Conservation (phyloP, 306 rosid species). For the Urtica urens region DNA sequence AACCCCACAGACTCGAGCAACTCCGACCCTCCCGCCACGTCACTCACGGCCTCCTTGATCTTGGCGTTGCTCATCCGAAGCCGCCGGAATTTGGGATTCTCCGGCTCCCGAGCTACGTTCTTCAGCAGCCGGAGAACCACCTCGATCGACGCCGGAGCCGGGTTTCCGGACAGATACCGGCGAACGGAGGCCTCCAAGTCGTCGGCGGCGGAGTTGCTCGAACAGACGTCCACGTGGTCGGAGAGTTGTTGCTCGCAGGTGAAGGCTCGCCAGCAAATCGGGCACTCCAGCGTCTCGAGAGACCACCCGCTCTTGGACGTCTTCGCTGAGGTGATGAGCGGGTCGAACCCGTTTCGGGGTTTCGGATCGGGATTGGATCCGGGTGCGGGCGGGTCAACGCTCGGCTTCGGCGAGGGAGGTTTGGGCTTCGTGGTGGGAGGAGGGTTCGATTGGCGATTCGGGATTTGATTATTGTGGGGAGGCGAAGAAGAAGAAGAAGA, state of each 20-base stretch:
- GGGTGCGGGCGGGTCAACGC: conserved; percentile 8
- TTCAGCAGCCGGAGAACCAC: conserved; percentile 53
- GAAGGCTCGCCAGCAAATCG: conserved; percentile 52
- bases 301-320: conserved; percentile 60
- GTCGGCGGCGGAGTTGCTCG: conserved; percentile 23
- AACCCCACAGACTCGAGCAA: conserved; percentile 66
- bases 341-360: conserved; percentile 49
- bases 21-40: conserved; percentile 67
- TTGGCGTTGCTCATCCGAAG: conserved; percentile 75
- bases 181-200: conserved; percentile 52
- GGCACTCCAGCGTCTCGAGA: conserved; percentile 55
- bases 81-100: conserved; percentile 67
- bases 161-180: conserved; percentile 51
- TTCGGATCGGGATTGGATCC: conserved; percentile 22
- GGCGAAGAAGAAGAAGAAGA: conserved; percentile 53
- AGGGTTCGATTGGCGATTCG: conserved; percentile 28
- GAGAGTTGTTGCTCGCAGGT: conserved; percentile 76
- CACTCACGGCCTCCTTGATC: conserved; percentile 65
- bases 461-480: conserved; percentile 25
- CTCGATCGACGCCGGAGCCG: conserved; percentile 52
- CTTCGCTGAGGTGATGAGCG: conserved; percentile 61
- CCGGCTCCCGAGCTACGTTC: conserved; percentile 74
- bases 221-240: conserved; percentile 60
- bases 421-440: conserved; percentile 11
- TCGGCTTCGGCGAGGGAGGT: conserved; percentile 25